Evolutionary conservation across 495 filamentous ascomycete genomes (phyloP).

Genomic region (Podospora comata): DNA sequence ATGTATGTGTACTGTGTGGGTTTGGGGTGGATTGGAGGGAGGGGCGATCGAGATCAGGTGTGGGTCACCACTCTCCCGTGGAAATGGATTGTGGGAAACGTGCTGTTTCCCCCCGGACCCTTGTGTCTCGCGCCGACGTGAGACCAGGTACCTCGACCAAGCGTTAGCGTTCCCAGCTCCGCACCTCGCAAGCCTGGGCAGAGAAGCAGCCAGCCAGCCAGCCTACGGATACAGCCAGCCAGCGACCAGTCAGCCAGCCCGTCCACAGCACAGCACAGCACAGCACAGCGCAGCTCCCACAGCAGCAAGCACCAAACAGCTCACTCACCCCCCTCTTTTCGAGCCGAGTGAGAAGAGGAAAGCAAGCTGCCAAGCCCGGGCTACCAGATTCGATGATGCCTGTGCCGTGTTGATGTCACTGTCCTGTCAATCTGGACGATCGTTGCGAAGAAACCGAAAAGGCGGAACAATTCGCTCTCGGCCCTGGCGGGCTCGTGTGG

Average conservation of each 20-base stretch:
- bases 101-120: conserved; percentile 16
- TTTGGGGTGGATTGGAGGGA: conserved; percentile 18
- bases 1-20: conserved; percentile 10
- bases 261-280: too few relatives aligned
- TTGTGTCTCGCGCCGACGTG: conserved; percentile 12
- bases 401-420: conserved; percentile 10
- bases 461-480: neutral
- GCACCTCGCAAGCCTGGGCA: neutral
- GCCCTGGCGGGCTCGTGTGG: neutral
- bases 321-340: too few relatives aligned
- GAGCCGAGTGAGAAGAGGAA: neutral
- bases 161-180: neutral
- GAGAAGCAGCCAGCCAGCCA: too few relatives aligned
- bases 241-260: too few relatives aligned
- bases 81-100: conserved; percentile 27
- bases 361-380: conserved; percentile 1
- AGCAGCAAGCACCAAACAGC: too few relatives aligned
- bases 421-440: neutral
- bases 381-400: conserved; percentile 1
- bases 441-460: conserved; percentile 1
- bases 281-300: too few relatives aligned
- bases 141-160: conserved; percentile 16
- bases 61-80: conserved; percentile 19
- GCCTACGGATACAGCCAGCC: too few relatives aligned
- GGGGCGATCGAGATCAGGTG: conserved; percentile 27